These are phyloP conservation scores for Thuidium tamariscinum DNA, from an alignment of 225 moss, liverwort and hornwort species.

Conservation along the genomic window DNA sequence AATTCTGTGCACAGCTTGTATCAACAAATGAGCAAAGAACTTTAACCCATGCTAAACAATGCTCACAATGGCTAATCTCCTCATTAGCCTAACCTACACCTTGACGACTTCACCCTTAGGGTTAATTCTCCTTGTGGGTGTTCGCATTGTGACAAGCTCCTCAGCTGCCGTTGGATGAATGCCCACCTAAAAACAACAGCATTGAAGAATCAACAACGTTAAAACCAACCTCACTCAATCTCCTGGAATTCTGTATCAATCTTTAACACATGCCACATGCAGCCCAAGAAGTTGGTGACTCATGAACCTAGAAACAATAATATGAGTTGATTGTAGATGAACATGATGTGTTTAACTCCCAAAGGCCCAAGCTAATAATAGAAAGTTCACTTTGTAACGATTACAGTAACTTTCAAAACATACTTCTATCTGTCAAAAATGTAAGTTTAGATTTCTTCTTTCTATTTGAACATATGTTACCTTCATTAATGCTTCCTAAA, in stretches of 20 bases:
- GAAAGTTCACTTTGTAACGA: neutral
- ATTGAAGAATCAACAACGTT: neutral
- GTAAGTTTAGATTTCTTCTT: neutral
- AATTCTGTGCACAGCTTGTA: neutral
- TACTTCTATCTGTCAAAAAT: neutral
- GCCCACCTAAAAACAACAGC: slow-evolving; percentile 42
- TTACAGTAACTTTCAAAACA: neutral
- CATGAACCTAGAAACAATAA: neutral
- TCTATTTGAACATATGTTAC: neutral
- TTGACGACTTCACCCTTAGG: slow-evolving; percentile 21
- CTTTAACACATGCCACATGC: neutral
- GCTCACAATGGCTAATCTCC: neutral
- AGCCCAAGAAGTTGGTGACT: neutral
- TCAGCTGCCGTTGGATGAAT: slow-evolving; percentile 95
- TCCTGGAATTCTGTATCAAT: neutral
- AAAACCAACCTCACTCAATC: neutral
- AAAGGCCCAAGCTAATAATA: neutral
- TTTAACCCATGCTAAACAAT: neutral
- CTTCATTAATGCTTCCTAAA: neutral
- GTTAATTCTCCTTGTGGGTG: slow-evolving; percentile 37
- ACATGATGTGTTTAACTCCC: neutral
- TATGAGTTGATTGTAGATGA: neutral
- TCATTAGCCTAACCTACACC: neutral
- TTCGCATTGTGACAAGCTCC: slow-evolving; percentile 91
- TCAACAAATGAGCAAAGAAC: neutral